A percentile compares a stretch with the other conserved stretches of the same genome.
Conservation (phyloP, 139 green algal species). For the Tetradesmus lagerheimii region DNA sequence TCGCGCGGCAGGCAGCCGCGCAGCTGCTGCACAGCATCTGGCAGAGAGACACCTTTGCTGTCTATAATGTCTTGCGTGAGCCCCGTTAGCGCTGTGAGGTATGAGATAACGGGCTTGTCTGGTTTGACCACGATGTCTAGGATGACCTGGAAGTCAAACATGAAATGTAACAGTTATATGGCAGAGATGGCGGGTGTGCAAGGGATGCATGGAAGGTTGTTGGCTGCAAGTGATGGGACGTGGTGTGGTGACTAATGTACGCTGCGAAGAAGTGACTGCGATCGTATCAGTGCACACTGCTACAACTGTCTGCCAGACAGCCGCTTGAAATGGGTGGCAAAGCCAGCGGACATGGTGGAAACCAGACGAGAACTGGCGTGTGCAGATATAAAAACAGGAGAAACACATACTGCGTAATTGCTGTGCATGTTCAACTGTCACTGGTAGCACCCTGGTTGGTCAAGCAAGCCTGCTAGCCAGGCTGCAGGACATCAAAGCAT, state of each 20-base stretch:
- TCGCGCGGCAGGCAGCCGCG: slow-evolving; percentile 63
- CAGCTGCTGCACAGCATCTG: slow-evolving; percentile 71
- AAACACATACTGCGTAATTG: no score
- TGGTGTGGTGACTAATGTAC: no score
- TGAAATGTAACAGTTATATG: neutral
- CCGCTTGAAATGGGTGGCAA: no score
- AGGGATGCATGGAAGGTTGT: no score
- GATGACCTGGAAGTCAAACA: slow-evolving; percentile 48
- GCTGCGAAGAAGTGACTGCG: no score
- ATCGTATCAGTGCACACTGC: no score
- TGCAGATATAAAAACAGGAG: no score
- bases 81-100: slow-evolving; percentile 89
- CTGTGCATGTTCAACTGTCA: neutral
- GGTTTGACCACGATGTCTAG: slow-evolving; percentile 89
- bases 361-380: no score
- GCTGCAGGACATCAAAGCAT: neutral
- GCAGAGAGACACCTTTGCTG: slow-evolving; percentile 75
- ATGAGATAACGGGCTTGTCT: slow-evolving; percentile 77
- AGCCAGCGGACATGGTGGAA: no score
- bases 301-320: no score
- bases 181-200: no score
- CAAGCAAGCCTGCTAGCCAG: neutral
- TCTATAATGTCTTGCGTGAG: slow-evolving; percentile 72
- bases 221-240: no score
- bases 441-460: neutral